Conservation (phyloP, 176 grass and related monocot genomes). For the Oryza officinalis region DNA sequence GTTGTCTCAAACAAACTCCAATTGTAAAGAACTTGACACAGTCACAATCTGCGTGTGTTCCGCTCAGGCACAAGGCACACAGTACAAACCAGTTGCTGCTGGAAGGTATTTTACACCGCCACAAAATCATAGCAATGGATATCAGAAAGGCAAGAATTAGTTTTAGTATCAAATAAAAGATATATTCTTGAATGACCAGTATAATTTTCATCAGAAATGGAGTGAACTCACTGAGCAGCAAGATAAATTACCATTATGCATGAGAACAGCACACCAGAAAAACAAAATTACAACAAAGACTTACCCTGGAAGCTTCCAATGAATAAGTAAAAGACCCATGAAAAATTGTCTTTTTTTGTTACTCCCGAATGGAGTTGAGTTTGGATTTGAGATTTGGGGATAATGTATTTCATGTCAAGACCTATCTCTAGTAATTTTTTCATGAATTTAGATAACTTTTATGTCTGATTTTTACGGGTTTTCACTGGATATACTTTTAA, state of each 20-base stretch:
- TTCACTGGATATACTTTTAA: too few relatives aligned
- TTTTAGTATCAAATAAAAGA: not conserved
- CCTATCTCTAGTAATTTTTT: too few relatives aligned
- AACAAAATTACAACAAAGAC: not conserved
- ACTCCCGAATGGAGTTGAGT: too few relatives aligned
- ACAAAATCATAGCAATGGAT: not conserved
- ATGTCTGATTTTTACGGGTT: too few relatives aligned
- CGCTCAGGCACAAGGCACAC: not conserved
- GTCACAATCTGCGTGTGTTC: not conserved
- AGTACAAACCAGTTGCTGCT: not conserved
- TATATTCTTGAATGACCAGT: not conserved
- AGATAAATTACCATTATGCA: not conserved
- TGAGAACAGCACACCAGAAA: not conserved
- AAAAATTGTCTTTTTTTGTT: too few relatives aligned
- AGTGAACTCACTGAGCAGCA: not conserved
- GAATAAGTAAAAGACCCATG: too few relatives aligned
- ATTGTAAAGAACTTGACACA: not conserved
- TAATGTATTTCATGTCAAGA: too few relatives aligned
- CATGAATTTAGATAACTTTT: too few relatives aligned
- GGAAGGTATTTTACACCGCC: not conserved
- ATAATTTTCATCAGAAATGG: not conserved
- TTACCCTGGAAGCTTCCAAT: not conserved
- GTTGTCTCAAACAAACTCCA: too few relatives aligned
- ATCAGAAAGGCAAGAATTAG: not conserved
- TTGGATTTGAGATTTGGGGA: too few relatives aligned